Conservation (phyloP, 1,284 basidiomycete species). For the Ceraceosorus guamensis region DNA sequence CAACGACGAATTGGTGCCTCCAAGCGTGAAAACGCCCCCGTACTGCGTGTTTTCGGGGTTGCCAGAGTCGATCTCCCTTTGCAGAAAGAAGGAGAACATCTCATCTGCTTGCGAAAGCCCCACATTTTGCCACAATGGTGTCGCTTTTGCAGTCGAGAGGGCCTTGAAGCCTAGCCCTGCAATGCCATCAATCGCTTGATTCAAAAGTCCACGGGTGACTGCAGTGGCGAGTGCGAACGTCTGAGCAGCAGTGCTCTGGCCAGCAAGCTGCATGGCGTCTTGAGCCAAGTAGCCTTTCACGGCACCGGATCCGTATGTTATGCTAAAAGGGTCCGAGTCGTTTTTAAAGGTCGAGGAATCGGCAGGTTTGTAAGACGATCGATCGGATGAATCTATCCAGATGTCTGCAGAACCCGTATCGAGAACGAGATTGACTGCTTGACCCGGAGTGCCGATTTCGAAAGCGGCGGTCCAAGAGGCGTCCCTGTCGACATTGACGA, state of each 20-base stretch:
- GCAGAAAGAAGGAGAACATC: constrained; percentile 30
- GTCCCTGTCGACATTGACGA: constrained; percentile 32
- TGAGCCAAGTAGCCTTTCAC: constrained; percentile 21
- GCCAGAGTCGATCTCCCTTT: neutral
- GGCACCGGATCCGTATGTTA: constrained; percentile 24
- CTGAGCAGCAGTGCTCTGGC: constrained; percentile 17
- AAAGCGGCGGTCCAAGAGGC: constrained; percentile 25
- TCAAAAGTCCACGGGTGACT: constrained; percentile 16
- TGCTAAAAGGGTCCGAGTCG: constrained; percentile 15
- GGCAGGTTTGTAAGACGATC: constrained; percentile 13
- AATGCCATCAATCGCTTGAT: constrained; percentile 21
- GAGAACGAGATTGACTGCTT: constrained; percentile 21
- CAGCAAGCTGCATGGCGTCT: constrained; percentile 20
- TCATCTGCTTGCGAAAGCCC: constrained; percentile 5
- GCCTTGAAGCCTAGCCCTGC: constrained; percentile 32
- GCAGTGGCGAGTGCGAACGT: constrained; percentile 31
- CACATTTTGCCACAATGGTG: constrained; percentile 25
- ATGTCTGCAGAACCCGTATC: constrained; percentile 36
- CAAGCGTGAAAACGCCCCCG: constrained; percentile 38
- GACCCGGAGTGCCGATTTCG: constrained; percentile 20
- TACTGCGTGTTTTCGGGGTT: neutral
- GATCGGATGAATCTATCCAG: constrained; percentile 14
- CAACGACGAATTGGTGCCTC: constrained; percentile 25
- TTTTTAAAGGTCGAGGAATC: constrained; percentile 18
- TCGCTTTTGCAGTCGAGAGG: constrained; percentile 15